phyloP scores from a whole-genome alignment of 176 grass and related monocot species.

The Miscanthus lutarioriparius region DNA sequence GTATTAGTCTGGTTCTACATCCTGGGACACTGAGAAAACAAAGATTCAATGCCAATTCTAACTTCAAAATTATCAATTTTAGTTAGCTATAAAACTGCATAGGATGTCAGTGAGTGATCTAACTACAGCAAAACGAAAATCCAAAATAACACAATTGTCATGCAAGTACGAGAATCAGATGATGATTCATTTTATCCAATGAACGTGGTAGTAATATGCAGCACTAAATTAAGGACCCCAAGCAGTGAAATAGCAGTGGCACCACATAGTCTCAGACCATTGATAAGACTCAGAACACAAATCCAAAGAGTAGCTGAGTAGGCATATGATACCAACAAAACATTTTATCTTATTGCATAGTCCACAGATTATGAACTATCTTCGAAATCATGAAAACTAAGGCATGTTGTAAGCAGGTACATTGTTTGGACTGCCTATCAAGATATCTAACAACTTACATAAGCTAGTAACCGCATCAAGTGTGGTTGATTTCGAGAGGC shows the following conservation, averaged over 20 bases:
- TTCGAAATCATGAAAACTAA: slow-evolving; percentile 11
- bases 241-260: not conserved
- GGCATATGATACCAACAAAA: slow-evolving; percentile 6
- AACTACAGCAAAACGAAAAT: slow-evolving; percentile 6
- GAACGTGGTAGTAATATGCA: slow-evolving; percentile 8
- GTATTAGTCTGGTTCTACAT: not conserved
- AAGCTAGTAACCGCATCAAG: slow-evolving; percentile 73
- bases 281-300: too few relatives aligned
- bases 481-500: slow-evolving; percentile 75
- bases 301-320: not conserved
- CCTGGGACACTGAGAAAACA: slow-evolving; percentile 3
- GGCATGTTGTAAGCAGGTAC: not conserved
- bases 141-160: slow-evolving; percentile 13
- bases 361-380: slow-evolving; percentile 16
- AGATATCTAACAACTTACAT: slow-evolving; percentile 65
- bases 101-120: not conserved
- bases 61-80: not conserved
- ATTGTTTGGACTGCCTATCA: slow-evolving; percentile 9
- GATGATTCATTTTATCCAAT: not conserved
- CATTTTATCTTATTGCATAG: slow-evolving; percentile 1
- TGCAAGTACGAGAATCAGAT: slow-evolving; percentile 12
- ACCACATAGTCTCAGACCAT: not conserved
- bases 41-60: not conserved
- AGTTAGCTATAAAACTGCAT: not conserved
- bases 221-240: not conserved